phyloP scores from a whole-genome alignment of 495 filamentous ascomycete species.

The Xylaria sp. region DNA sequence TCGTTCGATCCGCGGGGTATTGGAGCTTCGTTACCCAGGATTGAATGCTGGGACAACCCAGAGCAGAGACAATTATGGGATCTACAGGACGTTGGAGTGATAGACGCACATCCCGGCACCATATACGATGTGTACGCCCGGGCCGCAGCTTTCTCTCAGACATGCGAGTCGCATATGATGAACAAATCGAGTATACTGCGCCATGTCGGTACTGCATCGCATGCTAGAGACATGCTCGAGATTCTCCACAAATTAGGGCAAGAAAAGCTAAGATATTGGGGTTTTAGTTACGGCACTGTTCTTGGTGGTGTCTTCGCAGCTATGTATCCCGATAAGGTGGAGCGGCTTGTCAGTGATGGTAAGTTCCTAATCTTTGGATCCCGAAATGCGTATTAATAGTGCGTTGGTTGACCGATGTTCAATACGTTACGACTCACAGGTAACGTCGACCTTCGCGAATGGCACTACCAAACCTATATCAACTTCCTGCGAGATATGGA shows the following conservation, averaged over 20 bases:
- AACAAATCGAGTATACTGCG: slow-evolving; percentile 40
- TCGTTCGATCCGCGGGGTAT: slow-evolving; percentile 60
- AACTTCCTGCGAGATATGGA: slow-evolving; percentile 60
- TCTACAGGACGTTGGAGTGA: slow-evolving; percentile 45
- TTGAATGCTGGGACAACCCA: slow-evolving; percentile 51
- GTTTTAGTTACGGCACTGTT: slow-evolving; percentile 61
- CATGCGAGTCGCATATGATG: slow-evolving; percentile 42
- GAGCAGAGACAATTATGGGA: slow-evolving; percentile 47
- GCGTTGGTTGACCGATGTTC: not conserved
- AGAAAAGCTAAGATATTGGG: slow-evolving; percentile 60
- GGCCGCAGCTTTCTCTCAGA: slow-evolving; percentile 45
- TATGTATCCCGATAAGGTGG: slow-evolving; percentile 57
- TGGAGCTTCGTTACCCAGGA: slow-evolving; percentile 49
- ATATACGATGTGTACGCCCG: slow-evolving; percentile 50
- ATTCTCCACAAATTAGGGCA: slow-evolving; percentile 46
- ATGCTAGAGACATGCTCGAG: slow-evolving; percentile 53
- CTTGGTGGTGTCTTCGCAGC: slow-evolving; percentile 60
- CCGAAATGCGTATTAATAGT: not conserved
- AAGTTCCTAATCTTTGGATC: slow-evolving; percentile 23
- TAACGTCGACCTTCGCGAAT: slow-evolving; percentile 57
- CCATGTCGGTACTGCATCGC: slow-evolving; percentile 49
- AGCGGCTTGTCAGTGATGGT: slow-evolving; percentile 58
- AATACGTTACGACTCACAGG: not conserved
- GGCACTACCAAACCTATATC: slow-evolving; percentile 53
- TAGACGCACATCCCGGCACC: slow-evolving; percentile 49